Conservation (phyloP, 2,329 filamentous ascomycete species). For the Purpureocillium takamizusanense region DNA sequence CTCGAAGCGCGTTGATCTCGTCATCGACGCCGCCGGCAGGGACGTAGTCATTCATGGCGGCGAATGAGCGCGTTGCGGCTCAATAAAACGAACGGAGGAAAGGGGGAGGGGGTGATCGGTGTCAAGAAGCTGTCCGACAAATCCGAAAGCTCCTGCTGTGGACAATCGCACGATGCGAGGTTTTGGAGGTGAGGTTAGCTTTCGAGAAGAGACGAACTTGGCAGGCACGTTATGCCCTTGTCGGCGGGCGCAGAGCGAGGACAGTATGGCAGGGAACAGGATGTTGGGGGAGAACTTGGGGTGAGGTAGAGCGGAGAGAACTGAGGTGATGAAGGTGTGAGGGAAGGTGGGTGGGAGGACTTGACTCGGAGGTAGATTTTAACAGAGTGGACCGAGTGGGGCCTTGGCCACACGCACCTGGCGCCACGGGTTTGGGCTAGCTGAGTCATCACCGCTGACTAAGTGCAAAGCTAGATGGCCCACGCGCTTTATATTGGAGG, state of each 20-base stretch:
- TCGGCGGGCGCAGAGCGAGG: too few species aligned
- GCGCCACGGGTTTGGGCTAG: too few species aligned
- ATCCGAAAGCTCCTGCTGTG: neutral
- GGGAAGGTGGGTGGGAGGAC: too few species aligned
- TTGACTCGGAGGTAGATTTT: too few species aligned
- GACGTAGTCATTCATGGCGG: constrained; percentile 59
- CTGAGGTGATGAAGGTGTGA: too few species aligned
- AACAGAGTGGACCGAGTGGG: too few species aligned
- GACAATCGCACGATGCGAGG: neutral
- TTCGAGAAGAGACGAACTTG: constrained; percentile 2
- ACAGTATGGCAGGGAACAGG: too few species aligned
- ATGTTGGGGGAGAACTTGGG: too few species aligned
- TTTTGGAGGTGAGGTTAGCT: neutral
- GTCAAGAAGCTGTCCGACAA: neutral
- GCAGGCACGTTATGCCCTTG: too few species aligned
- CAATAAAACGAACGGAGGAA: neutral
- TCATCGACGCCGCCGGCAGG: constrained; percentile 67
- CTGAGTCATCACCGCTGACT: constrained; percentile 11
- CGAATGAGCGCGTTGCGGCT: constrained; percentile 4
- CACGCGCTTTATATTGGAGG: constrained; percentile 2
- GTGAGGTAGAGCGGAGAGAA: too few species aligned
- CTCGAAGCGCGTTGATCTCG: constrained; percentile 74
- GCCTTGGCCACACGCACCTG: too few species aligned
- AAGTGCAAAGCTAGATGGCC: constrained; percentile 11
- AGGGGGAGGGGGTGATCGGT: neutral